These are phyloP conservation scores for Triticum dicoccoides DNA, from an alignment of 176 grass and related monocot genomes.

Conservation along the genomic window DNA sequence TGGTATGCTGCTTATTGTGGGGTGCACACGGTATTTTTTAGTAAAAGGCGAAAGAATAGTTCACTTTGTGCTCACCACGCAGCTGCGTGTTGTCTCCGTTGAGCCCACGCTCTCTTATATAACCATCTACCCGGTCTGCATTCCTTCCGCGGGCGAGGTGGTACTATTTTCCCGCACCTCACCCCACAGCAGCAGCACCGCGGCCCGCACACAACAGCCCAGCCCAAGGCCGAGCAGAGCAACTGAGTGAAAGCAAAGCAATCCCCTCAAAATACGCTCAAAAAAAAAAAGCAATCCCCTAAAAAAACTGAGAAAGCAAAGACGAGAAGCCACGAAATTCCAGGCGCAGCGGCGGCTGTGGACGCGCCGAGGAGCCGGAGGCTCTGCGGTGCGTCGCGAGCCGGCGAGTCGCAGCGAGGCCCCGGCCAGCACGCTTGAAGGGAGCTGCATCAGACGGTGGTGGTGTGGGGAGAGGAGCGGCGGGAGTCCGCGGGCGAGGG, in stretches of 20 bases:
- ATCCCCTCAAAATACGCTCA: too few relatives aligned
- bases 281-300: too few relatives aligned
- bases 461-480: background rate
- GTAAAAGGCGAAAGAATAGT: constrained; percentile 80
- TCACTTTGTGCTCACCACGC: constrained; percentile 50
- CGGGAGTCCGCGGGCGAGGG: background rate
- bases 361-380: background rate
- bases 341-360: background rate
- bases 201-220: too few relatives aligned
- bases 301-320: background rate
- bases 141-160: too few relatives aligned
- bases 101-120: too few relatives aligned
- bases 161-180: too few relatives aligned
- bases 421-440: background rate
- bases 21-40: constrained; percentile 64
- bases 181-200: too few relatives aligned
- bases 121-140: too few relatives aligned
- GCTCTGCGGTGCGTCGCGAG: background rate
- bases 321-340: background rate
- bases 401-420: background rate
- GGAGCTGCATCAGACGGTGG: background rate
- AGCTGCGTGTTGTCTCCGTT: background rate
- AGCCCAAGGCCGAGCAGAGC: too few relatives aligned
- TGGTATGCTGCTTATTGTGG: constrained; percentile 27
- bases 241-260: too few relatives aligned